Evolutionary conservation across 768 basidiomycete species (phyloP).

Genomic region (Crassisporium funariophilum): DNA sequence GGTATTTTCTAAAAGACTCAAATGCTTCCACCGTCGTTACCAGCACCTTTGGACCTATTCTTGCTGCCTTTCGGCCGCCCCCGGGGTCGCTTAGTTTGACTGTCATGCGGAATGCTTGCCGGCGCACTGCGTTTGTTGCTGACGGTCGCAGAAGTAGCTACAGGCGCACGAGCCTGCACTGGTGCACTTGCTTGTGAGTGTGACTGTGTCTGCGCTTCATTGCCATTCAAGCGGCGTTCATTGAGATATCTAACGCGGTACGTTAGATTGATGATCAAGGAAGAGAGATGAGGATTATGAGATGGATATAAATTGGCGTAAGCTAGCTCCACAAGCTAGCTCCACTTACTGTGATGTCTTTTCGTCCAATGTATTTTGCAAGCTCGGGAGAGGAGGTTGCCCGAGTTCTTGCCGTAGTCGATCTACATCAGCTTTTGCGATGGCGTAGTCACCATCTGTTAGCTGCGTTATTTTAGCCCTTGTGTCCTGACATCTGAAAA

Average conservation of each 20-base stretch:
- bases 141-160: slow-evolving; percentile 13
- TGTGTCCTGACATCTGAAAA: slow-evolving; percentile 62
- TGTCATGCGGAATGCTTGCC: slow-evolving; percentile 22
- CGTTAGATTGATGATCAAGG: not conserved
- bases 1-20: not conserved
- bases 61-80: slow-evolving; percentile 75
- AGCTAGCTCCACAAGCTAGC: slow-evolving; percentile 8
- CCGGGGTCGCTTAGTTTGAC: slow-evolving; percentile 52
- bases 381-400: slow-evolving; percentile 67
- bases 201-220: slow-evolving; percentile 29
- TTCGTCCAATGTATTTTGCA: slow-evolving; percentile 77
- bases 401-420: slow-evolving; percentile 74
- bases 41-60: slow-evolving; percentile 38
- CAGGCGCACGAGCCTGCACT: slow-evolving; percentile 5
- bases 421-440: slow-evolving; percentile 78
- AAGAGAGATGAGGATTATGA: slow-evolving; percentile 4
- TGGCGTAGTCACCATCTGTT: slow-evolving; percentile 75
- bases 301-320: slow-evolving; percentile 3
- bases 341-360: slow-evolving; percentile 52
- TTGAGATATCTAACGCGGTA: slow-evolving; percentile 58
- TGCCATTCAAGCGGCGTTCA: slow-evolving; percentile 61
- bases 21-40: slow-evolving; percentile 2
- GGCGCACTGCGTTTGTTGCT: slow-evolving; percentile 31
- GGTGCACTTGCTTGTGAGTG: slow-evolving; percentile 2
- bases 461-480: slow-evolving; percentile 65